These are phyloP conservation scores for Ettlia oleoabundans DNA, from an alignment of 139 green algal genomes.

Conservation along the genomic window DNA sequence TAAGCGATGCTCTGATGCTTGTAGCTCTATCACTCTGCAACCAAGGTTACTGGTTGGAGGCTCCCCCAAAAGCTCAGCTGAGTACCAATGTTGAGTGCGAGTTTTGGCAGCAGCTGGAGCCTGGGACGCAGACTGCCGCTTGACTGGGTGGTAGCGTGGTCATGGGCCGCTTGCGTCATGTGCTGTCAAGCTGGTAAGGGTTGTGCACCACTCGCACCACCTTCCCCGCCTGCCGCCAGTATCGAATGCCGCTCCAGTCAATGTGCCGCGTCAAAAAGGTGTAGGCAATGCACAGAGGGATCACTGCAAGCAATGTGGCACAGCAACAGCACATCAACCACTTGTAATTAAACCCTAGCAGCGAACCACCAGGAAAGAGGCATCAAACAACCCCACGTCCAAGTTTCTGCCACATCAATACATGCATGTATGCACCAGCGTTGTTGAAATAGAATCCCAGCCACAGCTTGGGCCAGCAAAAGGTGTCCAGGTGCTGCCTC, in stretches of 20 bases:
- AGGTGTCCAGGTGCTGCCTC: slow-evolving; percentile 28
- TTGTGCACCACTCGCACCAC: slow-evolving; percentile 31
- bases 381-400: too few species aligned
- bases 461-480: slow-evolving; percentile 31
- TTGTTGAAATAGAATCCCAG: slow-evolving; percentile 21
- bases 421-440: background rate
- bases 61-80: too few species aligned
- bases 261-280: slow-evolving; percentile 47
- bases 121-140: too few species aligned
- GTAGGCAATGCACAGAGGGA: slow-evolving; percentile 57
- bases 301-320: slow-evolving; percentile 13
- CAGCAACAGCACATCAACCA: slow-evolving; percentile 15
- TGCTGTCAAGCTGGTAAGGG: too few species aligned
- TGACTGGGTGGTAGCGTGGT: too few species aligned
- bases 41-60: too few species aligned
- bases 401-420: background rate
- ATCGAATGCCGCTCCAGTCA: slow-evolving; percentile 54
- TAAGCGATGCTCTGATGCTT: too few species aligned
- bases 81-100: too few species aligned
- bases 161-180: too few species aligned
- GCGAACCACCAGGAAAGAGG: too few species aligned
- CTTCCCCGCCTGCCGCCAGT: slow-evolving; percentile 47
- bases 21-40: too few species aligned
- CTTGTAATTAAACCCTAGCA: background rate
- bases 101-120: too few species aligned